Base-by-base conservation (phyloP, 1,139 yeast species). In the Pichia terricola region DNA sequence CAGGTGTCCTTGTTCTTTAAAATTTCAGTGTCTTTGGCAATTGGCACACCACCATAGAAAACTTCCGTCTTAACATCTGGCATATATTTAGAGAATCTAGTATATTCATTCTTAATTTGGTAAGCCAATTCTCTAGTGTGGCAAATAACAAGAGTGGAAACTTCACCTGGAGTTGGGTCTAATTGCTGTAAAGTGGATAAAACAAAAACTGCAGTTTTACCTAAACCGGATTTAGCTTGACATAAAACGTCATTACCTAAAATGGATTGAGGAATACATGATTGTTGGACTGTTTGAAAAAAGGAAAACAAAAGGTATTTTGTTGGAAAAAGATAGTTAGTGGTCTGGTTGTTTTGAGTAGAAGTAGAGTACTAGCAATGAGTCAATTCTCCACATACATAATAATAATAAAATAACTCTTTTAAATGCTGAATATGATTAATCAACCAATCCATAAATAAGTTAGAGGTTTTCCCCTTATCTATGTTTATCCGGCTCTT, bases 211-310 rank as follows among this genome's bases (percentile, higher is more conserved):
- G 98, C 98, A 48, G 98, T 91, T 69, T 91, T 91, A 81, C 98
- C 98, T 58, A 91, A 77, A 81, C 98, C 98, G 40, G 98, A 91
- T 74, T 91, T 91, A 67, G 98, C 98, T 73, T 91, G 98, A 72
- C 98, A 91, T 56, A 91, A 72, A 49, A 91, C 97, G 63, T 91
- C 98, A 52, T 96, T 89, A 64, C 98, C 98, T 60, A 91, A 83
- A 61, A 91, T 88, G 46, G 97, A 86, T 71, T 91, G 98, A 47
- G 98, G 98, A 62, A 91, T 91, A 70, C 96, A 87, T 59, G 88
- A 94, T 73, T 91, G 98, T 73, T 91, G 98, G 56, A 91, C 98
- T 83, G 66, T 53, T 61, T 41, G n/a, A 34, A 26, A 38, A 4
- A 26, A 22, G 28, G 28, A 9, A 32, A 26, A 10, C 7, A 22